Conservation (phyloP, 805 yeast species). For the Debaryomyces castellii region DNA sequence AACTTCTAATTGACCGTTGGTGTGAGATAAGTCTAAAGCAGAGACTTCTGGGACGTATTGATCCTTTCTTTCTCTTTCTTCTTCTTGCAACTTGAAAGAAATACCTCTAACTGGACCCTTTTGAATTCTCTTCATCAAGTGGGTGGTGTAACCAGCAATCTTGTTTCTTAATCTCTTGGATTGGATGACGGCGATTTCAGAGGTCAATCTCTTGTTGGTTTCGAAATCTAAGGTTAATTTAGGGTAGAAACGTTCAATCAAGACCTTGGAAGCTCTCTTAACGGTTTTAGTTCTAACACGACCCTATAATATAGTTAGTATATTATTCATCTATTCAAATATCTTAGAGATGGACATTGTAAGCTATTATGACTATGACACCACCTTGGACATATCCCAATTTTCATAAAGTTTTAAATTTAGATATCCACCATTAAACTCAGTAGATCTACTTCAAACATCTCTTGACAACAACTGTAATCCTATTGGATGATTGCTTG, state of each 20-base stretch:
- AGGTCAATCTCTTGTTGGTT: slow-evolving; percentile 99
- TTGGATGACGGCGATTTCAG: slow-evolving; percentile 98
- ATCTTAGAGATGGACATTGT: background rate
- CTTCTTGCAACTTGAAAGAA: slow-evolving; percentile 99
- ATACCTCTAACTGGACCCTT: slow-evolving; percentile 99
- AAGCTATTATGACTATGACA: background rate
- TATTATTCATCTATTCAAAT: background rate
- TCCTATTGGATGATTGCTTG: background rate
- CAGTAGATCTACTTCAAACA: too few relatives aligned
- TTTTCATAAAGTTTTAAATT: too few relatives aligned
- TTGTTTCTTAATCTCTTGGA: slow-evolving; percentile 99
- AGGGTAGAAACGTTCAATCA: slow-evolving; percentile 99
- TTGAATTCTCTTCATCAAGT: slow-evolving; percentile 99
- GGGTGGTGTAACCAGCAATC: slow-evolving; percentile 99
- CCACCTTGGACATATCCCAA: too few relatives aligned
- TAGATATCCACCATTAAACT: too few relatives aligned
- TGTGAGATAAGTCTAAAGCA: slow-evolving; percentile 96
- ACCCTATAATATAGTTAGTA: slow-evolving; percentile 64
- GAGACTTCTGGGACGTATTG: slow-evolving; percentile 99
- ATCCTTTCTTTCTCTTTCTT: slow-evolving; percentile 99
- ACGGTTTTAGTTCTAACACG: slow-evolving; percentile 99
- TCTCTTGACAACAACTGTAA: background rate
- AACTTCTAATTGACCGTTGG: slow-evolving; percentile 94
- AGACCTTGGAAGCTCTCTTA: slow-evolving; percentile 99
- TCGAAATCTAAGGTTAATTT: slow-evolving; percentile 99